Evolutionary conservation across 2,329 filamentous ascomycete species (phyloP).

Genomic region (Pyrenochaeta sp.): DNA sequence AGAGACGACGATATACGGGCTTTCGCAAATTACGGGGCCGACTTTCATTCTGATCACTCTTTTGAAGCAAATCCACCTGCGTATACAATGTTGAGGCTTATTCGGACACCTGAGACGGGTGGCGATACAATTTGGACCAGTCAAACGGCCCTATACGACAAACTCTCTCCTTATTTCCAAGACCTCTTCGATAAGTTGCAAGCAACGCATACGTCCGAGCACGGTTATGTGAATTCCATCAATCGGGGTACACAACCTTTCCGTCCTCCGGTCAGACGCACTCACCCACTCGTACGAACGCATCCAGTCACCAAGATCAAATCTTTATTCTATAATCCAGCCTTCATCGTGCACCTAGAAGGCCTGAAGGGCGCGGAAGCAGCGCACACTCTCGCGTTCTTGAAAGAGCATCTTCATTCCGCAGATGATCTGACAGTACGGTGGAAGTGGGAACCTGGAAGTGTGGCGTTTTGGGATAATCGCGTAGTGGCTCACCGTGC

Average conservation of each 20-base stretch:
- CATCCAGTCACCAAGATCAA: slow-evolving; percentile 60
- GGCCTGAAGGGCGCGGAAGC: slow-evolving; percentile 60
- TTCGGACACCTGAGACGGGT: slow-evolving; percentile 4
- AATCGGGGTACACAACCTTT: slow-evolving; percentile 10
- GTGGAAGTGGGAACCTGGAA: slow-evolving; percentile 16
- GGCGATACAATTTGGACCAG: slow-evolving; percentile 12
- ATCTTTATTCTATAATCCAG: slow-evolving; percentile 49
- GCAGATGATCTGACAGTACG: slow-evolving; percentile 13
- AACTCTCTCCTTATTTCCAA: slow-evolving; percentile 8
- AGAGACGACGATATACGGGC: slow-evolving; percentile 4
- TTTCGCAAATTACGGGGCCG: slow-evolving; percentile 9
- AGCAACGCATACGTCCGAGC: slow-evolving; percentile 7
- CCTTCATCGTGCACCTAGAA: slow-evolving; percentile 59
- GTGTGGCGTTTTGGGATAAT: slow-evolving; percentile 17
- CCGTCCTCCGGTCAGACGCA: slow-evolving; percentile 54
- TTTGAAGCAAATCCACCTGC: slow-evolving; percentile 13
- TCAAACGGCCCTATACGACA: slow-evolving; percentile 10
- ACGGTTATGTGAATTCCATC: slow-evolving; percentile 6
- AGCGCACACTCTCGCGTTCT: slow-evolving; percentile 5
- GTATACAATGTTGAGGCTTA: slow-evolving; percentile 8
- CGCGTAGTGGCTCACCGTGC: slow-evolving; percentile 12
- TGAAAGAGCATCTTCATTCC: slow-evolving; percentile 12
- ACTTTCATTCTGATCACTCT: slow-evolving; percentile 10
- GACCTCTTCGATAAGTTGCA: slow-evolving; percentile 7
- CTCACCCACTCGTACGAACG: slow-evolving; percentile 59